phyloP scores from a whole-genome alignment of 352 stramenopile genomes.

The Phytophthora hybrid region DNA sequence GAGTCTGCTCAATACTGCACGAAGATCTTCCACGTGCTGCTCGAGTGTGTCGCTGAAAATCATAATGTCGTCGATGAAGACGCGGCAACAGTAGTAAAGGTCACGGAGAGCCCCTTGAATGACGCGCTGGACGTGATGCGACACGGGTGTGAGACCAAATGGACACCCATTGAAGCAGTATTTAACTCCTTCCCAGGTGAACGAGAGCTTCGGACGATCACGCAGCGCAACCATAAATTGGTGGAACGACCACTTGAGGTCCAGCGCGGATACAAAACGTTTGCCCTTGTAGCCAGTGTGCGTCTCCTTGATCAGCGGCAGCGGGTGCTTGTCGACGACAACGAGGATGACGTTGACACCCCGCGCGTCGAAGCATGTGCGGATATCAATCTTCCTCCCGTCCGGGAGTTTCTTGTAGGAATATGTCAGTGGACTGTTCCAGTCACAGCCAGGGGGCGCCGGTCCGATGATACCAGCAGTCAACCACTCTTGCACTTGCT shows the following conservation, averaged over 20 bases:
- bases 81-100: slow-evolving; percentile 4
- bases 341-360: slow-evolving; percentile 1
- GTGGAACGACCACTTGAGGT: neutral
- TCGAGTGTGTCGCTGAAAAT: slow-evolving; percentile 9
- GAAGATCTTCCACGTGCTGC: neutral
- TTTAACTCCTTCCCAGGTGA: neutral
- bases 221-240: neutral
- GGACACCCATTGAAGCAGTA: slow-evolving; percentile 3
- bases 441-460: neutral
- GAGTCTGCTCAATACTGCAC: neutral
- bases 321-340: neutral
- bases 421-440: slow-evolving; percentile 3
- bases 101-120: slow-evolving; percentile 2
- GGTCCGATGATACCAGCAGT: no score
- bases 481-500: no score
- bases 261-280: neutral
- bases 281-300: slow-evolving; percentile 2
- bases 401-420: slow-evolving; percentile 5
- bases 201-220: neutral
- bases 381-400: slow-evolving; percentile 7
- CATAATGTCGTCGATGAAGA: slow-evolving; percentile 3
- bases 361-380: neutral
- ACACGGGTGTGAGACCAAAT: slow-evolving; percentile 5
- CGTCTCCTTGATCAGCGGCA: neutral
- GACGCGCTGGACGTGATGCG: slow-evolving; percentile 3